A percentile compares a stretch with the other conserved stretches of the same genome.
These are phyloP conservation scores for Globisporangium carolinianum DNA, from an alignment of 352 stramenopile genomes.

Conservation along the genomic window DNA sequence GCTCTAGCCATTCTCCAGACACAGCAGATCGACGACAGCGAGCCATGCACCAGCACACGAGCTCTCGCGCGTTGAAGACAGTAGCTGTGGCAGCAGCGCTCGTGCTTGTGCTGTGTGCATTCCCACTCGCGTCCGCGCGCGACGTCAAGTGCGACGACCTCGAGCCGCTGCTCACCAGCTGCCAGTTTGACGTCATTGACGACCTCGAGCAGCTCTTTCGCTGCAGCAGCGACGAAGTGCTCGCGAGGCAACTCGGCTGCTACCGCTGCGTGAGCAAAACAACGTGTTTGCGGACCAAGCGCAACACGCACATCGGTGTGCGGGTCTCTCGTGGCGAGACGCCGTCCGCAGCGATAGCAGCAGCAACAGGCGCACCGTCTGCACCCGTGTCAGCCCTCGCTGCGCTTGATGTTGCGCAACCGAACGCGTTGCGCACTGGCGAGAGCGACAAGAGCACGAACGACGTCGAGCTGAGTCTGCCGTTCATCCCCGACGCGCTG, in stretches of 20 bases:
- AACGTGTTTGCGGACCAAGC: slow-evolving; percentile 15
- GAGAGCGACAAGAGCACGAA: not conserved
- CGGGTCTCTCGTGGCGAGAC: too few relatives aligned
- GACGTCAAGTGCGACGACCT: slow-evolving; percentile 34
- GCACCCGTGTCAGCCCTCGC: too few relatives aligned
- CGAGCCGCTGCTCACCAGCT: not conserved
- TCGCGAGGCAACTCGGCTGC: slow-evolving; percentile 43
- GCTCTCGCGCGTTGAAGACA: too few relatives aligned
- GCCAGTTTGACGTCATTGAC: slow-evolving; percentile 2
- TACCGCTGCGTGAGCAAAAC: slow-evolving; percentile 32
- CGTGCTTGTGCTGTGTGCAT: not conserved
- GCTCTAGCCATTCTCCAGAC: too few relatives aligned
- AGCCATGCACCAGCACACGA: too few relatives aligned
- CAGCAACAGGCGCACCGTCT: too few relatives aligned
- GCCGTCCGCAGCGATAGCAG: too few relatives aligned
- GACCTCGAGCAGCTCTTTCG: slow-evolving; percentile 16
- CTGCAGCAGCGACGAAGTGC: slow-evolving; percentile 20
- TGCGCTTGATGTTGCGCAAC: not conserved
- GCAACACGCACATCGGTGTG: not conserved
- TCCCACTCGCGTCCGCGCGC: not conserved
- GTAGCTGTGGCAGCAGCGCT: not conserved
- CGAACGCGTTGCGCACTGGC: too few relatives aligned
- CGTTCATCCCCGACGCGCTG: slow-evolving; percentile 15
- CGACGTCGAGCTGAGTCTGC: slow-evolving; percentile 3
- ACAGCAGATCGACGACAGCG: too few relatives aligned